Conservation (phyloP, 768 basidiomycete genomes). For the Naganishia kalamii region DNA sequence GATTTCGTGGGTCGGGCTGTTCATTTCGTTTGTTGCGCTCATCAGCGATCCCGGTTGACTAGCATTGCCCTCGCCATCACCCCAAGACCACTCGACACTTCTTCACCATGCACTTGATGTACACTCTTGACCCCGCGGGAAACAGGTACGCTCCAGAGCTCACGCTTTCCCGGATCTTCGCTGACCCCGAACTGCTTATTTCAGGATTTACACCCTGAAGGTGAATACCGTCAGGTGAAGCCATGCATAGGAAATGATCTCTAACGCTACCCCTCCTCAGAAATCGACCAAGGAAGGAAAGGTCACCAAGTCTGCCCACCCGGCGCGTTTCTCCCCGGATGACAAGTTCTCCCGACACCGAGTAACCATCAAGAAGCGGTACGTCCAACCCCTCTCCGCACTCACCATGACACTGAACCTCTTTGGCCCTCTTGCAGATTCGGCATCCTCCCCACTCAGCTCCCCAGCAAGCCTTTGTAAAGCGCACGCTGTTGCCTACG, state of each 20-base stretch:
- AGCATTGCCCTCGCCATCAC: no score
- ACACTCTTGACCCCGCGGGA: conserved; percentile 49
- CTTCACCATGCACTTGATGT: conserved; percentile 89
- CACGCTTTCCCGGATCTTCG: neutral
- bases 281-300: conserved; percentile 75
- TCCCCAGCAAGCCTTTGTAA: conserved; percentile 81
- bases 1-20: neutral
- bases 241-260: neutral
- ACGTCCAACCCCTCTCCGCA: conserved; percentile 9
- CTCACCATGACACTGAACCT: neutral
- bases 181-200: conserved; percentile 2
- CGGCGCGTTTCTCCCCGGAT: conserved; percentile 97
- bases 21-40: neutral
- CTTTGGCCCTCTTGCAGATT: conserved; percentile 47
- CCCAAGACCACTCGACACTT: neutral
- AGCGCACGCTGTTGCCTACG: conserved; percentile 3
- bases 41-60: no score
- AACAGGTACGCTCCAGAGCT: conserved; percentile 36
- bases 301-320: conserved; percentile 92
- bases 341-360: conserved; percentile 98
- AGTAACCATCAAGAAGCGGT: conserved; percentile 89
- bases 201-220: conserved; percentile 84
- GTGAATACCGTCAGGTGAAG: conserved; percentile 50
- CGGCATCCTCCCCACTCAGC: conserved; percentile 79
- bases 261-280: conserved; percentile 49